These are phyloP conservation scores for Catenaria anguillulae DNA, from an alignment of 371 early-diverging fungal genomes.

Conservation along the genomic window DNA sequence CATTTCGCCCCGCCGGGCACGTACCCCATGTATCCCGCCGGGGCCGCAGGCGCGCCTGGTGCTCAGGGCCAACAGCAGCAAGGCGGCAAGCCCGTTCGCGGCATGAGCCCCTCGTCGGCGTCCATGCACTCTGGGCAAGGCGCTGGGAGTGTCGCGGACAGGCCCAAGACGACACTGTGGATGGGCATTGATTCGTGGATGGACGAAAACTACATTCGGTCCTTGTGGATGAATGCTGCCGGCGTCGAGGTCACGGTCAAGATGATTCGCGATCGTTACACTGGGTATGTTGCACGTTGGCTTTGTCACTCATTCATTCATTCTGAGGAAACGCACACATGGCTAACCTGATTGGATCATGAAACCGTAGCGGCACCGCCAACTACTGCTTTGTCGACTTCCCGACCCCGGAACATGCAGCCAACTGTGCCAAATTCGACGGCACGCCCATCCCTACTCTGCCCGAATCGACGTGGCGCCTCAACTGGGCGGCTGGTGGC, in stretches of 20 bases:
- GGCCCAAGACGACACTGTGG: conserved; percentile 28
- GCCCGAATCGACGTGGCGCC: conserved; percentile 47
- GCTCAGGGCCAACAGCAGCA: no score
- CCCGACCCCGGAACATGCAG: conserved; percentile 38
- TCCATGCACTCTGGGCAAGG: background rate
- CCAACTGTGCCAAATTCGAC: conserved; percentile 49
- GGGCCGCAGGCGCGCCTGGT: background rate
- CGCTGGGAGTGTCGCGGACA: background rate
- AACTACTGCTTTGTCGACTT: conserved; percentile 69
- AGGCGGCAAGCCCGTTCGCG: no score
- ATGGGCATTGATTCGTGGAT: conserved; percentile 74
- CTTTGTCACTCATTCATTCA: background rate
- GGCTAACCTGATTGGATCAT: background rate
- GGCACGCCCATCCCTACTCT: conserved; percentile 60
- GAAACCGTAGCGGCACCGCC: background rate
- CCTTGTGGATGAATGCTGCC: conserved; percentile 38
- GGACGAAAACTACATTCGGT: conserved; percentile 56
- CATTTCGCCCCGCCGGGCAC: background rate
- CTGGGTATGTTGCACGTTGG: conserved; percentile 28
- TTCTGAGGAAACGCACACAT: background rate
- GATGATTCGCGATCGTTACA: conserved; percentile 66
- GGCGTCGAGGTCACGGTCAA: conserved; percentile 66
- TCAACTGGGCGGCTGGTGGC: conserved; percentile 83
- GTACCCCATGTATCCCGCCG: background rate
- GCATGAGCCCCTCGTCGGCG: no score